These are phyloP conservation scores for Hygrophila difformis DNA, from an alignment of 257 asterid genomes.

Conservation along the genomic window DNA sequence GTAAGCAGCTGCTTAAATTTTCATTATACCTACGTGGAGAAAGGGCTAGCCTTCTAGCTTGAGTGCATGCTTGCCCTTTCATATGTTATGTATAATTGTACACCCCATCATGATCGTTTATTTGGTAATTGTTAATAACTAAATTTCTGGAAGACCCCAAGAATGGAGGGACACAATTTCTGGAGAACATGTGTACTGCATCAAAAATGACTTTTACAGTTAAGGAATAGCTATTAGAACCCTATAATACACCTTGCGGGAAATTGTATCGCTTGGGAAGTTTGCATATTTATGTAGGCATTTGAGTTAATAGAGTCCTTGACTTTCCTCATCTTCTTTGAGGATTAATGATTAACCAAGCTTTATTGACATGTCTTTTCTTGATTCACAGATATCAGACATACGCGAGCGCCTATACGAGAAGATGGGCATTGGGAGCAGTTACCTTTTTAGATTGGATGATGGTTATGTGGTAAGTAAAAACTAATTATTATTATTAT, in stretches of 20 bases:
- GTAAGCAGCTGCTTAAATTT: conserved; percentile 36
- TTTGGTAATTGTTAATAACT: no score
- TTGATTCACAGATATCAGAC: conserved; percentile 74
- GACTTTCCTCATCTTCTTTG: neutral
- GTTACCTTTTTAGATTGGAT: conserved; percentile 96
- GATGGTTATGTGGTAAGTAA: conserved; percentile 95
- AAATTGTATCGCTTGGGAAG: conserved; percentile 9
- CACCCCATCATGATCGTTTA: no score
- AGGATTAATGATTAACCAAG: conserved; percentile 8
- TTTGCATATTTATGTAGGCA: conserved; percentile 1
- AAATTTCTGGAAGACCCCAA: no score
- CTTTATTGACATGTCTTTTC: neutral
- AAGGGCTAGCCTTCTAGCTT: no score
- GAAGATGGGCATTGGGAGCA: conserved; percentile 98
- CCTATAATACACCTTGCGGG: neutral
- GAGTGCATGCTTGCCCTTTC: no score
- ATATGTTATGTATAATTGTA: no score
- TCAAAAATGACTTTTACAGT: no score
- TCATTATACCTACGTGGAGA: conserved; percentile 4
- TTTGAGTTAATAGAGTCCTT: conserved; percentile 6
- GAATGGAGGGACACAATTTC: no score
- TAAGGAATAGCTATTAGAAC: neutral
- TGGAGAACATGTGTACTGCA: no score
- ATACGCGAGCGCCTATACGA: conserved; percentile 85
- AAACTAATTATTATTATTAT: no score